Conservation (phyloP, 139 green algal species). For the Haematococcus lacustris region DNA sequence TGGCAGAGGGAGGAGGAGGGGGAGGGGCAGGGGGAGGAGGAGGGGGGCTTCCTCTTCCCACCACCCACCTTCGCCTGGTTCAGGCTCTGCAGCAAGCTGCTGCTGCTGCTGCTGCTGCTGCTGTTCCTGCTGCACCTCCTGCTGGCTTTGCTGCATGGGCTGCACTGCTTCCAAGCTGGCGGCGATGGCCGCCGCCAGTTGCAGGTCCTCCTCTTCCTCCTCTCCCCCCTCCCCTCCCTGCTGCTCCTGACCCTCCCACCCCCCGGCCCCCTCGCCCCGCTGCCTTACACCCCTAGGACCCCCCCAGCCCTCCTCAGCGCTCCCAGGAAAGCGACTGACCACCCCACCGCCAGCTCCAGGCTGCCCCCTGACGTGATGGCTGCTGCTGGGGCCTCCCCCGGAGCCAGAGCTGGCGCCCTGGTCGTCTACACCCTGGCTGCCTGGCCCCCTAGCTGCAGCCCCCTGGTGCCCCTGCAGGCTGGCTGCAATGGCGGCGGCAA, state of each 20-base stretch:
- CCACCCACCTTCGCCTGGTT: not conserved
- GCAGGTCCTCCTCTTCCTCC: not conserved
- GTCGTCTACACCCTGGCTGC: too few species aligned
- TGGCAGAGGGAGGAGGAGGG: too few species aligned
- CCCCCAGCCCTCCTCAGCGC: too few species aligned
- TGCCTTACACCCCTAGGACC: too few species aligned
- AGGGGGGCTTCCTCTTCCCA: too few species aligned
- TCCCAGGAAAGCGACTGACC: not conserved
- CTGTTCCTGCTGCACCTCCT: not conserved
- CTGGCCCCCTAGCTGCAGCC: too few species aligned
- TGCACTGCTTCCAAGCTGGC: not conserved
- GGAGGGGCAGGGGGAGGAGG: too few species aligned
- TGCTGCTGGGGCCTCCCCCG: too few species aligned
- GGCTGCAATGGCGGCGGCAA: conserved; percentile 54
- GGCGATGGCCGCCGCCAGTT: not conserved
- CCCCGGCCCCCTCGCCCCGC: too few species aligned
- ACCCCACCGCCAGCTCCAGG: not conserved
- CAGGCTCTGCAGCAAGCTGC: too few species aligned
- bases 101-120: not conserved
- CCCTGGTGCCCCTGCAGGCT: conserved; percentile 46
- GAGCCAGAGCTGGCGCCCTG: too few species aligned
- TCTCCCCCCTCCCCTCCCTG: not conserved
- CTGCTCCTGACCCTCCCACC: not conserved
- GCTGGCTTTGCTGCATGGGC: not conserved
- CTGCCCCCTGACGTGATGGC: too few species aligned